Evolutionary conservation across 495 filamentous ascomycete species (phyloP).

Genomic region (Talaromyces ruber): DNA sequence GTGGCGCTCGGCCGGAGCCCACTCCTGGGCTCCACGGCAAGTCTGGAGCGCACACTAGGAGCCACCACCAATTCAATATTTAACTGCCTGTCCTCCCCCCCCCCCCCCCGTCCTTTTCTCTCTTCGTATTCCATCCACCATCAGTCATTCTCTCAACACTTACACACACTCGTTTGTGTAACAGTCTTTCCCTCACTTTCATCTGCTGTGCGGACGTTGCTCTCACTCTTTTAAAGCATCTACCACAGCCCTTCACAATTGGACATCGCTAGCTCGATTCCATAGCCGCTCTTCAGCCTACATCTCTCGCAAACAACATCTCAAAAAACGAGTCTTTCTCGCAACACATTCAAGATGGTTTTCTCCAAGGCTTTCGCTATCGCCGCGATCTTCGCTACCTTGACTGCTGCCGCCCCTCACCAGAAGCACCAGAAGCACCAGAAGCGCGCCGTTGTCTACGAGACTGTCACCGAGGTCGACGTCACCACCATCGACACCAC

Average conservation of each 20-base stretch:
- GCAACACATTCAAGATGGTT: slow-evolving; percentile 22
- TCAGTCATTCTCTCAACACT: slow-evolving; percentile 9
- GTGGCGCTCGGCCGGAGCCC: not conserved
- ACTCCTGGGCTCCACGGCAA: not conserved
- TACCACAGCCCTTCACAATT: slow-evolving; percentile 11
- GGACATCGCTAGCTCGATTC: slow-evolving; percentile 9
- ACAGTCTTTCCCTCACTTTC: slow-evolving; percentile 7
- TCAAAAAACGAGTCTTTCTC: not conserved
- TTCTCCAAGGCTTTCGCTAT: slow-evolving; percentile 35
- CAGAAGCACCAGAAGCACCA: too few relatives aligned
- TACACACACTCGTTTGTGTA: slow-evolving; percentile 17
- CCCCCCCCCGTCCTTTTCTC: slow-evolving; percentile 12
- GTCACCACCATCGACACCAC: slow-evolving; percentile 37
- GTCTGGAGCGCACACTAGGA: not conserved
- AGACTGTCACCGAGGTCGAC: slow-evolving; percentile 17
- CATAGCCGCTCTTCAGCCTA: slow-evolving; percentile 9
- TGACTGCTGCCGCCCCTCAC: slow-evolving; percentile 27
- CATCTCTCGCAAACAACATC: not conserved
- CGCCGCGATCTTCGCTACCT: slow-evolving; percentile 27
- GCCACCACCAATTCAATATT: not conserved
- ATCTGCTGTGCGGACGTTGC: slow-evolving; percentile 32
- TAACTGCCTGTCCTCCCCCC: slow-evolving; percentile 5
- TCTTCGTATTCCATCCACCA: slow-evolving; percentile 14
- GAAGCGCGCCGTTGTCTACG: slow-evolving; percentile 25
- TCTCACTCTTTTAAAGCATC: slow-evolving; percentile 8